Conservation (phyloP, 805 yeast genomes). For the Starmerella bombicola region DNA sequence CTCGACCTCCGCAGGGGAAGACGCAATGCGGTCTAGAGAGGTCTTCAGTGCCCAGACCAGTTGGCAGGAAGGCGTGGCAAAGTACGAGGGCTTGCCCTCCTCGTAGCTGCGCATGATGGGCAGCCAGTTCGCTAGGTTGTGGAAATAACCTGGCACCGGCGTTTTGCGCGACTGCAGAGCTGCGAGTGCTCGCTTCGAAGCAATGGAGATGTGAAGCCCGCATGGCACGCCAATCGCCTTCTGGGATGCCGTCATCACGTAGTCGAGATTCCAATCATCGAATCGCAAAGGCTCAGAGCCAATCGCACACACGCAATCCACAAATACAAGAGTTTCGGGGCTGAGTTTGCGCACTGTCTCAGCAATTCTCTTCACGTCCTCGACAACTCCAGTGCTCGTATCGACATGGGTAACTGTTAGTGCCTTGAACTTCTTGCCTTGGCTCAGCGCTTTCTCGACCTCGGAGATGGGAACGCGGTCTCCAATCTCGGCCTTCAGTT, state of each 20-base stretch:
- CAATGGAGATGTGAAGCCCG: slow-evolving; percentile 68
- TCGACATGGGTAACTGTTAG: slow-evolving; percentile 91
- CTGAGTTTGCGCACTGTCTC: slow-evolving; percentile 46
- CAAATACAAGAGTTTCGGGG: slow-evolving; percentile 72
- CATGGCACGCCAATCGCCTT: slow-evolving; percentile 93
- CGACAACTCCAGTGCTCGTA: slow-evolving; percentile 88
- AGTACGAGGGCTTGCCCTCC: slow-evolving; percentile 64
- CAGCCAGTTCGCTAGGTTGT: slow-evolving; percentile 69
- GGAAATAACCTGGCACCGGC: slow-evolving; percentile 43
- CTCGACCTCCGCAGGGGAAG: slow-evolving; percentile 36
- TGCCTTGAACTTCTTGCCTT: slow-evolving; percentile 41
- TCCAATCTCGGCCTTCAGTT: slow-evolving; percentile 60
- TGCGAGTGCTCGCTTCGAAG: slow-evolving; percentile 64
- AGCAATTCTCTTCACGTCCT: slow-evolving; percentile 54
- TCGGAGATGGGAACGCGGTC: slow-evolving; percentile 46
- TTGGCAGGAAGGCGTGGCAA: slow-evolving; percentile 95
- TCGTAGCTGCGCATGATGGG: slow-evolving; percentile 85
- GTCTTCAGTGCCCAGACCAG: slow-evolving; percentile 67
- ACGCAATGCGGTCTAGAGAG: slow-evolving; percentile 54
- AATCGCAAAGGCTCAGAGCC: slow-evolving; percentile 80
- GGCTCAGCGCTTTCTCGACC: slow-evolving; percentile 44
- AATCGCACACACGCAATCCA: slow-evolving; percentile 91
- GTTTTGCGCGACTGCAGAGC: slow-evolving; percentile 41
- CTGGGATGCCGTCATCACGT: slow-evolving; percentile 81
- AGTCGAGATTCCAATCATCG: slow-evolving; percentile 83